These are phyloP conservation scores for Fragilaria crotonensis DNA, from an alignment of 108 stramenopile genomes.

Conservation along the genomic window DNA sequence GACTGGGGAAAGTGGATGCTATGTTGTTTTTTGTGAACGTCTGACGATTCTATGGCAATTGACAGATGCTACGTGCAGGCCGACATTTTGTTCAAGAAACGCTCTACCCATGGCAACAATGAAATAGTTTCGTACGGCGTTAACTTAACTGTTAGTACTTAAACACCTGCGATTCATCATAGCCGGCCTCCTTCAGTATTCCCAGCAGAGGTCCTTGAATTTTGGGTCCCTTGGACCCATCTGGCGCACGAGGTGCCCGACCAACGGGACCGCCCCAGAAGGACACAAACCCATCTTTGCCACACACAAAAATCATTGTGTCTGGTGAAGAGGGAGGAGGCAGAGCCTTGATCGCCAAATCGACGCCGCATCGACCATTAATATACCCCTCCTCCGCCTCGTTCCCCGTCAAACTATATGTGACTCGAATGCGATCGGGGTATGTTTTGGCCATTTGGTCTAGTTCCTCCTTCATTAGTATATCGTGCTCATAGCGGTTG, in stretches of 20 bases:
- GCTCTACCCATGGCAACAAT: no score
- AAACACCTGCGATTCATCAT: constrained; percentile 17
- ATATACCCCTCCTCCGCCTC: constrained; percentile 2
- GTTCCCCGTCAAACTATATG: constrained; percentile 17
- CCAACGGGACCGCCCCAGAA: constrained; percentile 21
- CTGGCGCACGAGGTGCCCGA: constrained; percentile 13
- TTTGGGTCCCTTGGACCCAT: constrained; percentile 23
- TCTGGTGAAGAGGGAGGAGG: constrained; percentile 7
- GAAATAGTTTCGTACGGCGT: no score
- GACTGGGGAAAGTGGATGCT: no score
- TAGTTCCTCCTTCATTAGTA: constrained; percentile 8
- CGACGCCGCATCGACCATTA: constrained; percentile 10
- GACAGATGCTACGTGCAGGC: no score
- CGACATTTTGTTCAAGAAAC: no score
- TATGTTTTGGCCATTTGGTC: constrained; percentile 11
- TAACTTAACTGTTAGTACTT: constrained; percentile 16
- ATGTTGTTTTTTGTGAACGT: no score
- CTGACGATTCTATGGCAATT: no score
- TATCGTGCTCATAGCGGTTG: constrained; percentile 16
- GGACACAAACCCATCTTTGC: constrained; percentile 19
- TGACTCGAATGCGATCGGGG: constrained; percentile 17
- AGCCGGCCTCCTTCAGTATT: constrained; percentile 20
- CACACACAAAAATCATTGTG: constrained; percentile 29
- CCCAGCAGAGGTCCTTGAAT: constrained; percentile 24
- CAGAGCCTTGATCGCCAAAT: constrained; percentile 5